Percentiles rank a stretch among this genome's conserved stretches.
phyloP scores from a whole-genome alignment of 2,329 filamentous ascomycete genomes.

The Colletotrichum cuscutae region DNA sequence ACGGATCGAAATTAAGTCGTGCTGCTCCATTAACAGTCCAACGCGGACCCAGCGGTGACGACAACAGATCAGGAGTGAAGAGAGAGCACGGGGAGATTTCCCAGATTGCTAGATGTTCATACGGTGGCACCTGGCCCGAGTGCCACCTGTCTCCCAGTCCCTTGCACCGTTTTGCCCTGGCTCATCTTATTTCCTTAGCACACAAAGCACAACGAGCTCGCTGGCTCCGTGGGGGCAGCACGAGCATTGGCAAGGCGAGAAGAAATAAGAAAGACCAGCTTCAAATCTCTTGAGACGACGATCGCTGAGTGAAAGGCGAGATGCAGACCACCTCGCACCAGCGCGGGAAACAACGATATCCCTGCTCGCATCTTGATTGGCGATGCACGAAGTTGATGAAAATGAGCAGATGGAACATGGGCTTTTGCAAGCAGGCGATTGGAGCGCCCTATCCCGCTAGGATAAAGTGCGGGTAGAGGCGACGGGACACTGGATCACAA shows the following conservation, averaged over 20 bases:
- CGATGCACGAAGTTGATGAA: constrained; percentile 23
- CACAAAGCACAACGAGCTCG: neutral
- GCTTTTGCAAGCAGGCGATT: neutral
- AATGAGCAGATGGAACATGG: constrained; percentile 30
- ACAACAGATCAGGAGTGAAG: constrained; percentile 15
- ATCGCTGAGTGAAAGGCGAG: constrained; percentile 18
- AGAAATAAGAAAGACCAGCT: constrained; percentile 15
- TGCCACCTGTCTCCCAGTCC: neutral
- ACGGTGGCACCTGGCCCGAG: constrained; percentile 12
- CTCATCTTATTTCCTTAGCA: neutral
- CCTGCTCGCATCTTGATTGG: constrained; percentile 24
- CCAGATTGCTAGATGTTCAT: constrained; percentile 19
- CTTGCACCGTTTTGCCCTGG: neutral
- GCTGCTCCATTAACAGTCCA: constrained; percentile 14
- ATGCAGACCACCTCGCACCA: constrained; percentile 17
- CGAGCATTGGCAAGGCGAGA: neutral
- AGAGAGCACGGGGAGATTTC: constrained; percentile 4
- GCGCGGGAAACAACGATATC: constrained; percentile 12
- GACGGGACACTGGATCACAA: constrained; percentile 1
- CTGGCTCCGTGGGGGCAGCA: neutral
- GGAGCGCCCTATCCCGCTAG: neutral
- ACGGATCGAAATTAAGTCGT: constrained; percentile 23
- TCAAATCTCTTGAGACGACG: constrained; percentile 26
- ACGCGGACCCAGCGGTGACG: constrained; percentile 22
- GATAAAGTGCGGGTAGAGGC: constrained; percentile 5